A percentile compares a stretch with the other conserved stretches of the same genome.
phyloP scores from a whole-genome alignment of 148 eudicot species.

The Polygonum maritimum region DNA sequence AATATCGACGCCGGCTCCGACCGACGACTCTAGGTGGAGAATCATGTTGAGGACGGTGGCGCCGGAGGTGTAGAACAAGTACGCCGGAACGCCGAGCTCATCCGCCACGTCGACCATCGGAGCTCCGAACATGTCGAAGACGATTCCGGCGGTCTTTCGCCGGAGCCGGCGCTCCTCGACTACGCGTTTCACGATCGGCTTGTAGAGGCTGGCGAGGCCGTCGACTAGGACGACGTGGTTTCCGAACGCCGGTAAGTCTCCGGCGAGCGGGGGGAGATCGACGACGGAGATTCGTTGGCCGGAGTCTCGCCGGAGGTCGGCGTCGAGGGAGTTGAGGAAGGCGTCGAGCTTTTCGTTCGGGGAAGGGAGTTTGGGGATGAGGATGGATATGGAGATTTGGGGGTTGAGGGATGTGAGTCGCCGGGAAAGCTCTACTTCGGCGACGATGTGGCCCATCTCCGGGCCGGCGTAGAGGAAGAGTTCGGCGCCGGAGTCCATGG shows the following conservation, averaged over 20 bases:
- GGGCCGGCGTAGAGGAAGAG: constrained; percentile 47
- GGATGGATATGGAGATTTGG: constrained; percentile 24
- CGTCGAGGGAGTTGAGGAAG: constrained; percentile 9
- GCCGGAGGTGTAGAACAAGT: constrained; percentile 24
- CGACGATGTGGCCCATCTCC: constrained; percentile 41
- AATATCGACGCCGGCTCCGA: not conserved
- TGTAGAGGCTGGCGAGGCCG: not conserved
- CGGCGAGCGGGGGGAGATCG: not conserved
- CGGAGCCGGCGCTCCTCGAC: not conserved
- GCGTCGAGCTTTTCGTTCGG: not conserved
- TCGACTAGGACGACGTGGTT: not conserved
- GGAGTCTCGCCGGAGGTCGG: not conserved
- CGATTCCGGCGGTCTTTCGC: constrained; percentile 7
- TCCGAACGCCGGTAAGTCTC: not conserved
- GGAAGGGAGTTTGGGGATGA: constrained; percentile 24
- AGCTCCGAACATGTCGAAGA: constrained; percentile 25
- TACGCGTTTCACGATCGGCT: not conserved
- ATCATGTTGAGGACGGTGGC: not conserved
- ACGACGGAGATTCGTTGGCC: not conserved
- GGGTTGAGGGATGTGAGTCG: constrained; percentile 24
- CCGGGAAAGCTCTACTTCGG: constrained; percentile 38
- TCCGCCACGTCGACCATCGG: constrained; percentile 20
- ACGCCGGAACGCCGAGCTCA: constrained; percentile 22
- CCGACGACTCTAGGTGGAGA: not conserved
- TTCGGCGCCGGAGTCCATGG: constrained; percentile 13